These are phyloP conservation scores for Lichtheimia corymbifera DNA, from an alignment of 371 early-diverging fungal species.

Conservation along the genomic window DNA sequence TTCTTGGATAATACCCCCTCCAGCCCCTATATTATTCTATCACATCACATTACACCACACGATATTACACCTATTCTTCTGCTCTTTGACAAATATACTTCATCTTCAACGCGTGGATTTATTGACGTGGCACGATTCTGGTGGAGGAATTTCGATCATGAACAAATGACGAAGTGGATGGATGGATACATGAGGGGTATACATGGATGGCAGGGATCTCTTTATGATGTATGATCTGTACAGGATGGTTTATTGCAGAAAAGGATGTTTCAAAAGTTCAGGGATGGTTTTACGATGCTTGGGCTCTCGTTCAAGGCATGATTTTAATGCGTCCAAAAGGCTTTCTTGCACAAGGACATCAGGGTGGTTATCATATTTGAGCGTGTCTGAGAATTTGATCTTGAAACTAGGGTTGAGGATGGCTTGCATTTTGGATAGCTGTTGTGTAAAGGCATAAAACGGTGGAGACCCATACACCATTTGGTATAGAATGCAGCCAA, in stretches of 20 bases:
- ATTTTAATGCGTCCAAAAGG: constrained; percentile 13
- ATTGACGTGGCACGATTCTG: no score
- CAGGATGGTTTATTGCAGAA: constrained; percentile 1
- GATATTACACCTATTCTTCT: background rate
- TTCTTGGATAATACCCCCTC: constrained; percentile 66
- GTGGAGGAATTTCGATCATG: no score
- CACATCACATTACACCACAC: background rate
- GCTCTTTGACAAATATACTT: background rate
- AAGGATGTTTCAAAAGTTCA: constrained; percentile 13
- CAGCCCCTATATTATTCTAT: background rate
- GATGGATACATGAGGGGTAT: no score
- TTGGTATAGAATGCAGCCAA: constrained; percentile 97
- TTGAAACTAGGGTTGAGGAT: constrained; percentile 69
- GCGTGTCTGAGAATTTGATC: constrained; percentile 55
- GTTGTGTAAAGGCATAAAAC: constrained; percentile 67
- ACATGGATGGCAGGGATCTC: background rate
- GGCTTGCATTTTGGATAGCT: constrained; percentile 66
- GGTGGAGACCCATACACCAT: constrained; percentile 93
- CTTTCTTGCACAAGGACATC: constrained; percentile 1
- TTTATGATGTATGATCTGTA: background rate
- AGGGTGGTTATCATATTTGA: background rate
- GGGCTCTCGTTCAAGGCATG: constrained; percentile 15
- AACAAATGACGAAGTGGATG: no score
- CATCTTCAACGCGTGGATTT: no score
- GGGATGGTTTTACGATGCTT: constrained; percentile 9